phyloP scores from a whole-genome alignment of 2,329 filamentous ascomycete genomes.

The Paecilomyces fulvus region DNA sequence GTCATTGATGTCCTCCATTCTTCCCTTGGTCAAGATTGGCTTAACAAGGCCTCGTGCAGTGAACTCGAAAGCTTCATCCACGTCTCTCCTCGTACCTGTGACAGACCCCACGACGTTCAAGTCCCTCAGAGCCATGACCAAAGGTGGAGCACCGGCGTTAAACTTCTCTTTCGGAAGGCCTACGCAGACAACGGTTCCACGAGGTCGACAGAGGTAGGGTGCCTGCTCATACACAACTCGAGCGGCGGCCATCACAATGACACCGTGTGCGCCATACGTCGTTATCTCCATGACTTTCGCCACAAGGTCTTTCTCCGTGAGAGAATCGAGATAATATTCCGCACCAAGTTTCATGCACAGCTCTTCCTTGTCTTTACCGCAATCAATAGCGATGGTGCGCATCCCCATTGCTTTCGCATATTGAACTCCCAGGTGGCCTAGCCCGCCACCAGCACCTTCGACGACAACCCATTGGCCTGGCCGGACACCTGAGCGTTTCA shows the following conservation, averaged over 20 bases:
- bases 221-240: slow-evolving; percentile 26
- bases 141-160: slow-evolving; percentile 29
- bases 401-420: slow-evolving; percentile 23
- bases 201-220: slow-evolving; percentile 23
- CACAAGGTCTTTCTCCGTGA: slow-evolving; percentile 21
- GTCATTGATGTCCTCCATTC: slow-evolving; percentile 29
- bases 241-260: slow-evolving; percentile 26
- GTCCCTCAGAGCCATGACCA: slow-evolving; percentile 32
- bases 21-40: slow-evolving; percentile 30
- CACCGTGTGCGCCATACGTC: slow-evolving; percentile 28
- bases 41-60: slow-evolving; percentile 35
- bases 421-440: slow-evolving; percentile 22
- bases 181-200: slow-evolving; percentile 30
- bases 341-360: slow-evolving; percentile 28
- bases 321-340: slow-evolving; percentile 29
- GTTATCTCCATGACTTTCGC: slow-evolving; percentile 26
- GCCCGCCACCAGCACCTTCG: slow-evolving; percentile 19
- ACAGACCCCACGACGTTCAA: slow-evolving; percentile 38
- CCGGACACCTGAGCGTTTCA: slow-evolving; percentile 7
- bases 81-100: slow-evolving; percentile 37
- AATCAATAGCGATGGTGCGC: slow-evolving; percentile 11
- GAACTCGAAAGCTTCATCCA: slow-evolving; percentile 38
- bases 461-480: slow-evolving; percentile 18
- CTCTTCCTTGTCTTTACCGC: slow-evolving; percentile 15
- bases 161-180: slow-evolving; percentile 26